phyloP scores from a whole-genome alignment of 768 basidiomycete species.

The Trichaptum fuscoviolaceum region DNA sequence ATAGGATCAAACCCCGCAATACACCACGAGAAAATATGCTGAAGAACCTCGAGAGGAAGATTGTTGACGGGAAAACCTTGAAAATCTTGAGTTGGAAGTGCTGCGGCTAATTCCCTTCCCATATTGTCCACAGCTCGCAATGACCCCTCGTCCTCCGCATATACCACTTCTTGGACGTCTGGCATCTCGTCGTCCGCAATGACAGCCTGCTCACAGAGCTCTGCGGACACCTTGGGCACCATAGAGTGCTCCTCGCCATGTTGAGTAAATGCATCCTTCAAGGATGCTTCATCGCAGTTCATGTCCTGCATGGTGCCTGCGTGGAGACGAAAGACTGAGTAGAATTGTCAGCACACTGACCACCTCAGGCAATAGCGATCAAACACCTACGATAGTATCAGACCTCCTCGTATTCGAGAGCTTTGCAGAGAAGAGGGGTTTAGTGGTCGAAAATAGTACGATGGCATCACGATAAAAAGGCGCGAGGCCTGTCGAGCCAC shows the following conservation, averaged over 20 bases:
- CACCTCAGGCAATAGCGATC: not conserved
- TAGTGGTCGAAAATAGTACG: not conserved
- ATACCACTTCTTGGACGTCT: not conserved
- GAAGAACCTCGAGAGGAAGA: conserved; percentile 61
- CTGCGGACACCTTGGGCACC: not conserved
- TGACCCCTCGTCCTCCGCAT: conserved; percentile 16
- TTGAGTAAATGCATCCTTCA: not conserved
- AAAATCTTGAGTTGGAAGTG: conserved; percentile 26
- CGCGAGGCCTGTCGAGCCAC: not conserved
- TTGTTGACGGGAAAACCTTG: conserved; percentile 52
- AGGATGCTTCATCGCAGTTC: not conserved
- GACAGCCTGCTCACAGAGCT: not conserved
- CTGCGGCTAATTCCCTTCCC: conserved; percentile 18
- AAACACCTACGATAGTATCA: not conserved
- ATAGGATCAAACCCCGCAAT: conserved; percentile 38
- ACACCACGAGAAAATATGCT: conserved; percentile 56
- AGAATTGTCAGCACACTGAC: not conserved
- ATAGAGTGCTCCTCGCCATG: not conserved
- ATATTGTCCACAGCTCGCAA: not conserved
- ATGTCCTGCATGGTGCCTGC: not conserved
- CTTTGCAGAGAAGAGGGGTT: not conserved
- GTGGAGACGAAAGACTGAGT: not conserved
- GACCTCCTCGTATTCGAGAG: not conserved
- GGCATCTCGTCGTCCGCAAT: conserved; percentile 3
- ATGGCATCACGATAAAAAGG: not conserved